Conservation (phyloP, 495 filamentous ascomycete genomes). For the Geoglossum glabrum region DNA sequence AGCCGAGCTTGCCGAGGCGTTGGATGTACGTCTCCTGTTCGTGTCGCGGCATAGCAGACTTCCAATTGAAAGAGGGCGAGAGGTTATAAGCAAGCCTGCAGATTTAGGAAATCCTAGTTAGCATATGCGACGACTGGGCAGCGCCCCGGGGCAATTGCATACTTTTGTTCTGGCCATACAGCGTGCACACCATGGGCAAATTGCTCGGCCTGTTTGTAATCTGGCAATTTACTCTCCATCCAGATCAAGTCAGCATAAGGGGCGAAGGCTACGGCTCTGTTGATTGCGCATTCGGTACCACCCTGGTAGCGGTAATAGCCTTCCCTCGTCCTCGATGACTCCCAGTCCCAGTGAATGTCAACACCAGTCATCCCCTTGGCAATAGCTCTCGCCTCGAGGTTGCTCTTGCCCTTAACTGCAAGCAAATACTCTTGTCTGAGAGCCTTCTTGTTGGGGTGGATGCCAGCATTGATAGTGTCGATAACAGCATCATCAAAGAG, state of each 20-base stretch:
- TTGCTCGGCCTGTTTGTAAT: constrained; percentile 79
- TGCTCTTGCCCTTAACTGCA: constrained; percentile 61
- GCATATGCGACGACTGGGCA: not conserved
- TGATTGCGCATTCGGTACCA: constrained; percentile 79
- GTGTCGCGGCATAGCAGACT: constrained; percentile 76
- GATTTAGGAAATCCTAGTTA: not conserved
- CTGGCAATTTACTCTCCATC: constrained; percentile 97
- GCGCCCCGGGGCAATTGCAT: constrained; percentile 13
- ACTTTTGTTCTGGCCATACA: constrained; percentile 93
- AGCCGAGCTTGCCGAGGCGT: constrained; percentile 68
- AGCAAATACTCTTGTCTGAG: constrained; percentile 44
- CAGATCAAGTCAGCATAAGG: constrained; percentile 91
- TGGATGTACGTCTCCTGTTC: constrained; percentile 97
- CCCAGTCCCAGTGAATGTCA: constrained; percentile 88
- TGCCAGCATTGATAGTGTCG: constrained; percentile 52
- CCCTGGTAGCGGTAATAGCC: constrained; percentile 86
- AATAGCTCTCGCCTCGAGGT: constrained; percentile 61
- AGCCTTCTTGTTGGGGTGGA: constrained; percentile 42
- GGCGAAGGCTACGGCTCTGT: constrained; percentile 78
- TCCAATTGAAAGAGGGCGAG: constrained; percentile 99
- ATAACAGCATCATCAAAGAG: constrained; percentile 78
- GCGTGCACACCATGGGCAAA: constrained; percentile 90
- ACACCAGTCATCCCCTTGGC: constrained; percentile 64
- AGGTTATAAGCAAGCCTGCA: constrained; percentile 82
- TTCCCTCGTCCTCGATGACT: constrained; percentile 72